phyloP scores from a whole-genome alignment of 495 filamentous ascomycete species.

The Daldinia grandis region DNA sequence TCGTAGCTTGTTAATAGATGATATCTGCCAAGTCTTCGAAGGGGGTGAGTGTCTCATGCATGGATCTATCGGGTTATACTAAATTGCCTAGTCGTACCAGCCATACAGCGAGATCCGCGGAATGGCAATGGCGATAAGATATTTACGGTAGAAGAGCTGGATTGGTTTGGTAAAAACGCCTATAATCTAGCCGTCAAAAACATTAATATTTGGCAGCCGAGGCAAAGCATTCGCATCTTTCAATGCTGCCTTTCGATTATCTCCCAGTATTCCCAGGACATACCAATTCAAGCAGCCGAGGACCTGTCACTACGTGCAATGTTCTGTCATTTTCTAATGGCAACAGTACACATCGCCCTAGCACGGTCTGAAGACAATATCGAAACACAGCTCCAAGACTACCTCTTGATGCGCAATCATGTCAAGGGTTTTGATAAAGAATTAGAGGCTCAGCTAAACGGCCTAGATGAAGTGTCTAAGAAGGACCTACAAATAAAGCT shows the following conservation, averaged over 20 bases:
- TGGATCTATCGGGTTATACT: constrained; percentile 15
- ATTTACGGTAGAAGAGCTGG: constrained; percentile 69
- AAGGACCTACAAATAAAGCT: constrained; percentile 68
- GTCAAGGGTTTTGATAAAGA: constrained; percentile 62
- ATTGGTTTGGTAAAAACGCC: constrained; percentile 82
- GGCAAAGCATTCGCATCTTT: constrained; percentile 64
- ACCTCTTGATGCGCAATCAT: constrained; percentile 64
- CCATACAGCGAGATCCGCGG: constrained; percentile 54
- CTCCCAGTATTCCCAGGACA: constrained; percentile 63
- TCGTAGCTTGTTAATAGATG: constrained; percentile 47
- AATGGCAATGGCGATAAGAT: constrained; percentile 46
- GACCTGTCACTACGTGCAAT: constrained; percentile 67
- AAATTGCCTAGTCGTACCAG: constrained; percentile 52
- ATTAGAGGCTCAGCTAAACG: constrained; percentile 48
- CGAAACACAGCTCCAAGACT: constrained; percentile 67
- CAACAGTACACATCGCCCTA: constrained; percentile 64
- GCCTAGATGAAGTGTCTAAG: constrained; percentile 54
- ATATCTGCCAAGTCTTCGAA: constrained; percentile 71
- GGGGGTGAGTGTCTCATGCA: constrained; percentile 57
- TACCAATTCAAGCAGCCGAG: constrained; percentile 46
- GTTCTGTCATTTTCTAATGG: constrained; percentile 74
- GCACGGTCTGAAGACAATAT: constrained; percentile 71
- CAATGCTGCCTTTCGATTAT: constrained; percentile 69
- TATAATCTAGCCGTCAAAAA: constrained; percentile 77
- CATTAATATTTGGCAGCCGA: constrained; percentile 62